phyloP scores from a whole-genome alignment of 345 rosid genomes.

The Lepidium didymum region DNA sequence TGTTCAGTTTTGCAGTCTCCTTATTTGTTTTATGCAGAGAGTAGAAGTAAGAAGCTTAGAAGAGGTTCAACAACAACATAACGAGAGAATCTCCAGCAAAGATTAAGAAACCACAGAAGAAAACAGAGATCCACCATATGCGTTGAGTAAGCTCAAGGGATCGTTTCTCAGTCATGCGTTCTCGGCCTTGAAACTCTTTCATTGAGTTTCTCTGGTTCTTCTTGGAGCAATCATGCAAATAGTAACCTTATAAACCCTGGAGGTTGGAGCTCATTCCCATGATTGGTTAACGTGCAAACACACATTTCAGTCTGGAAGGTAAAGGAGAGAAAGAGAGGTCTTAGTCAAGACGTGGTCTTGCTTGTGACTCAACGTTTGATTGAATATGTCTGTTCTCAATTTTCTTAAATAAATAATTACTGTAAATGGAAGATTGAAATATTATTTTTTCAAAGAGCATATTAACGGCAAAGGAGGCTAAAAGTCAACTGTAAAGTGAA shows the following conservation, averaged over 20 bases:
- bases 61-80: conserved; percentile 24
- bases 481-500: neutral
- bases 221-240: neutral
- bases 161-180: neutral
- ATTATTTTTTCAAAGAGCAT: conserved; percentile 7
- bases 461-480: conserved; percentile 5
- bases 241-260: neutral
- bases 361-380: neutral
- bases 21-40: conserved; percentile 16
- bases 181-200: conserved; percentile 17
- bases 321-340: neutral
- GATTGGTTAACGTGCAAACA: conserved; percentile 25
- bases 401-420: neutral
- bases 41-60: conserved; percentile 27
- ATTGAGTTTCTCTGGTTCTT: conserved; percentile 3
- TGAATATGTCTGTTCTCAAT: neutral
- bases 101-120: conserved; percentile 19
- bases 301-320: conserved; percentile 9
- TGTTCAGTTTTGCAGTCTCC: conserved; percentile 17
- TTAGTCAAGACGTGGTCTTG: conserved; percentile 18
- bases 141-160: neutral
- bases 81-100: conserved; percentile 7
- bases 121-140: conserved; percentile 29
- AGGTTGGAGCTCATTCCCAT: conserved; percentile 12
- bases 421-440: neutral